Evolutionary conservation across 495 filamentous ascomycete genomes (phyloP).

Genomic region (Podospora comata): DNA sequence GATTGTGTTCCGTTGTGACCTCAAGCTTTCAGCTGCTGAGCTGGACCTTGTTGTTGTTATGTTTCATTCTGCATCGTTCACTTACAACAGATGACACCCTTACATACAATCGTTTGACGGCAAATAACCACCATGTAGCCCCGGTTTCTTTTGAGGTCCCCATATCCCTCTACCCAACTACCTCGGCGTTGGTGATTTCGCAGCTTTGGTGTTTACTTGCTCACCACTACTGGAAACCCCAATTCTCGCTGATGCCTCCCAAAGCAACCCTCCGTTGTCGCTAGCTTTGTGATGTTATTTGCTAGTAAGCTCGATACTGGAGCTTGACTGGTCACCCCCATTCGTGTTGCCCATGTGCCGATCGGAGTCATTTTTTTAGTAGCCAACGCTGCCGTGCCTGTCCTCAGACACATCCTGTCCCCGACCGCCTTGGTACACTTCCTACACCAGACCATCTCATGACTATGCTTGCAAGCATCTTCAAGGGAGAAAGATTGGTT

Average conservation of each 20-base stretch:
- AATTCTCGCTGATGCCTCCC: neutral
- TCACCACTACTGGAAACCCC: neutral
- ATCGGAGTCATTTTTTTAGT: neutral
- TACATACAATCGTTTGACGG: no score
- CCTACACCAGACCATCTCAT: neutral
- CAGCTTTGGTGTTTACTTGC: neutral
- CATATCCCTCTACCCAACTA: no score
- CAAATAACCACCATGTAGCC: no score
- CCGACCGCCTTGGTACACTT: neutral
- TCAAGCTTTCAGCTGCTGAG: neutral
- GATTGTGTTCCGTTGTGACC: neutral
- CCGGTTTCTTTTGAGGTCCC: no score
- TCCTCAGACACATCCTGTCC: neutral
- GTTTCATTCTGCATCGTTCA: no score
- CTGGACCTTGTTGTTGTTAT: no score
- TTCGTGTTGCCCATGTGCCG: neutral
- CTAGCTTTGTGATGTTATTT: neutral
- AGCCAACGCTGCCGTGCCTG: neutral
- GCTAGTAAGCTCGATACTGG: neutral
- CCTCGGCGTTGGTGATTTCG: no score
- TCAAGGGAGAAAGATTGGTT: neutral
- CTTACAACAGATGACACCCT: no score
- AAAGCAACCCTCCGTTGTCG: neutral
- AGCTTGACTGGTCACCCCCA: neutral
- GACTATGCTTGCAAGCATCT: constrained; percentile 20